Percentiles rank a stretch among this genome's conserved stretches.
Conservation (phyloP, 139 green algal species). For the Picochlorum costavermella region DNA sequence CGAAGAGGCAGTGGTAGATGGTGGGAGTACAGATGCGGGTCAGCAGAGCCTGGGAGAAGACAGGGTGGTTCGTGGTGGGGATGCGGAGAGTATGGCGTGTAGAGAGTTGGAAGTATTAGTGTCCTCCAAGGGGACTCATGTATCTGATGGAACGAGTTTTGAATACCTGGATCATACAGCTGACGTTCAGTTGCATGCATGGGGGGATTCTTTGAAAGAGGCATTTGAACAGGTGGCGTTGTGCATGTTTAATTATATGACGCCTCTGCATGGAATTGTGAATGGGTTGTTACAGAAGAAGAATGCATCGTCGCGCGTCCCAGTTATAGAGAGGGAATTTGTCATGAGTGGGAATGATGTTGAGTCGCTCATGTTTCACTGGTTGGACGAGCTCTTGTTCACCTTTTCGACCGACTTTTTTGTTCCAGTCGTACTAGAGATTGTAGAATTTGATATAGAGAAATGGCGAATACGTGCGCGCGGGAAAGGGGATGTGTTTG, state of each 20-base stretch:
- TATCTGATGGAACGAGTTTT: not conserved
- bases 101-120: no score
- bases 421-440: conserved; percentile 37
- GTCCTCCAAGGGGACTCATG: no score
- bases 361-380: conserved; percentile 68
- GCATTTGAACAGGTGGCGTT: conserved; percentile 58
- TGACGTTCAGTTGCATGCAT: conserved; percentile 78
- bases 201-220: conserved; percentile 47
- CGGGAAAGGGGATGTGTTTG: conserved; percentile 56
- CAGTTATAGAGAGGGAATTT: conserved; percentile 23
- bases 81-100: no score
- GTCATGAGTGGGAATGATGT: conserved; percentile 54
- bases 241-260: conserved; percentile 86
- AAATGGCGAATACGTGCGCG: conserved; percentile 34
- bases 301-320: conserved; percentile 15
- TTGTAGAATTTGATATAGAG: conserved; percentile 45
- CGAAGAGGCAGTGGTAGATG: no score
- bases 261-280: conserved; percentile 45
- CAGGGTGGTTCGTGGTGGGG: no score
- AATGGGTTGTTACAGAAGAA: no score
- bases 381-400: conserved; percentile 81
- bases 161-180: conserved; percentile 80
- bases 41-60: no score
- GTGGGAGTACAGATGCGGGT: no score
- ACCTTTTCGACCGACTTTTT: conserved; percentile 63